phyloP scores from a whole-genome alignment of 176 grass and related monocot genomes.

The Carex pumila region DNA sequence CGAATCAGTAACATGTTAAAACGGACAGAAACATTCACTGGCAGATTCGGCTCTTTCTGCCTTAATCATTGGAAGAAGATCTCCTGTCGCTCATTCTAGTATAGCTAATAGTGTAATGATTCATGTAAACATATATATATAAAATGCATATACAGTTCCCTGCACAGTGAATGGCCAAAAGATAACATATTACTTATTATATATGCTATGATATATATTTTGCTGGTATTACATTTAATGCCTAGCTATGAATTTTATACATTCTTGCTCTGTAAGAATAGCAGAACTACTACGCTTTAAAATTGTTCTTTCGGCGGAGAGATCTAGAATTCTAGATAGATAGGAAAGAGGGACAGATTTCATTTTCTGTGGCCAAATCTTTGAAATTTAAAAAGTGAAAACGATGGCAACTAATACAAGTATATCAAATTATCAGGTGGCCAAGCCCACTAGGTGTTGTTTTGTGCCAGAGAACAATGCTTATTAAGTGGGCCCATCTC shows the following conservation, averaged over 20 bases:
- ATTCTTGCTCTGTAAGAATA: background rate
- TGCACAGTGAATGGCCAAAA: background rate
- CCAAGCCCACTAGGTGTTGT: background rate
- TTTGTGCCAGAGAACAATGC: background rate
- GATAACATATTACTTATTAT: background rate
- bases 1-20: slow-evolving; percentile 11
- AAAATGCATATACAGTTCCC: background rate
- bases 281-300: background rate
- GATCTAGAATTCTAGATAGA: background rate
- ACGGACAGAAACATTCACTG: slow-evolving; percentile 4
- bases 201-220: background rate
- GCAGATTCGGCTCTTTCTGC: slow-evolving; percentile 13
- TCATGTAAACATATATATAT: background rate
- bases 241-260: background rate
- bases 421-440: background rate
- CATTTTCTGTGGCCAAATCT: slow-evolving; percentile 7
- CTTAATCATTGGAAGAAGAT: slow-evolving; percentile 12
- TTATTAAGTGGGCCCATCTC: background rate
- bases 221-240: background rate
- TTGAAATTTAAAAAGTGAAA: slow-evolving; percentile 5
- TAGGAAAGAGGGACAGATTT: background rate
- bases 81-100: background rate
- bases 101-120: background rate
- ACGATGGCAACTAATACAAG: background rate
- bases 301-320: background rate